Conservation (phyloP, 345 rosid genomes). For the Heritiera littoralis region DNA sequence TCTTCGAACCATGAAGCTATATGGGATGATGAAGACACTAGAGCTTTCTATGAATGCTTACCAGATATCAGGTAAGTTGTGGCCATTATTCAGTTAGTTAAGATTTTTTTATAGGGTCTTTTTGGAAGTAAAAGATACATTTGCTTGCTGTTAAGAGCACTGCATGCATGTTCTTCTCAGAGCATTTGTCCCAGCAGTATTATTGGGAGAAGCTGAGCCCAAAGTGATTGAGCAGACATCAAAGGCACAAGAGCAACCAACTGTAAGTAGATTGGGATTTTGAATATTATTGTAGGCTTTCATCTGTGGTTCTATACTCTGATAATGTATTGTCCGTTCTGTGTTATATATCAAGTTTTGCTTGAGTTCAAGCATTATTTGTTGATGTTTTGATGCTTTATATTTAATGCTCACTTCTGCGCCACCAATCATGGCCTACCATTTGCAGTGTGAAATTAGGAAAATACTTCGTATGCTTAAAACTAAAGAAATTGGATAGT, state of each 20-base stretch:
- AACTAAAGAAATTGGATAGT: neutral
- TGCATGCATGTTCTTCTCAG: constrained; percentile 45
- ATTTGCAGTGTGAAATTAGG: neutral
- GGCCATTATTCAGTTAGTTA: constrained; percentile 15
- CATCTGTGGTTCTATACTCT: neutral
- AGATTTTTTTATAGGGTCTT: constrained; percentile 8
- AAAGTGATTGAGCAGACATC: constrained; percentile 74
- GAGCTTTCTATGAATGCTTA: constrained; percentile 89
- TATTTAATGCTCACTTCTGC: neutral
- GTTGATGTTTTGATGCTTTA: neutral
- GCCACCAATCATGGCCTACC: neutral
- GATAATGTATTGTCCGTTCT: neutral
- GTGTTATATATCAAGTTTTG: neutral
- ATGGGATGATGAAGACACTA: constrained; percentile 99
- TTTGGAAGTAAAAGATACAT: neutral
- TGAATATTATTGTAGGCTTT: neutral
- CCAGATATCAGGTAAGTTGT: constrained; percentile 93
- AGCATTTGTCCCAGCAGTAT: constrained; percentile 98
- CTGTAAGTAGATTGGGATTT: constrained; percentile 48
- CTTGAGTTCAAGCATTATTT: neutral
- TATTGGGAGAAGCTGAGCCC: constrained; percentile 87
- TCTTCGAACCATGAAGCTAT: constrained; percentile 69
- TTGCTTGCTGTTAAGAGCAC: constrained; percentile 4
- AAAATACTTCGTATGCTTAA: neutral
- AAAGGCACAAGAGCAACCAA: constrained; percentile 65